Percentiles rank a stretch among this genome's conserved stretches.
phyloP scores from a whole-genome alignment of 352 stramenopile genomes.

The Globisporangium barbulae region DNA sequence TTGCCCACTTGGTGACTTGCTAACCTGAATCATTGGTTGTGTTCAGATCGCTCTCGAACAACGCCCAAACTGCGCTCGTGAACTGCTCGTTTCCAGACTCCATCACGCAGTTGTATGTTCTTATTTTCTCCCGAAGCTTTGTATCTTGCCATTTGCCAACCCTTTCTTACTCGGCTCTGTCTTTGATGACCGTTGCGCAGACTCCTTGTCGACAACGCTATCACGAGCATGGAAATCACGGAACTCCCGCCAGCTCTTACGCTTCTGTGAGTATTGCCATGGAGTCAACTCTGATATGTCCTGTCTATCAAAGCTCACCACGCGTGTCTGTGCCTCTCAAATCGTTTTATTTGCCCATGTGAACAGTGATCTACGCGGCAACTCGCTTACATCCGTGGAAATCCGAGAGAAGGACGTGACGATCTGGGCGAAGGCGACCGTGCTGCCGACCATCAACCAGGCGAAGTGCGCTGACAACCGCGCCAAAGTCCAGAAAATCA shows the following conservation, averaged over 20 bases:
- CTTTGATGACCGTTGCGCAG: background rate
- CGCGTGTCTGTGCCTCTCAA: background rate
- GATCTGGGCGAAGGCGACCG: background rate
- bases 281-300: background rate
- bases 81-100: slow-evolving; percentile 13
- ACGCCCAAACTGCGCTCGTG: background rate
- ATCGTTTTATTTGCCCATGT: background rate
- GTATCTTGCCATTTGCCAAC: too few species aligned
- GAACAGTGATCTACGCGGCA: slow-evolving; percentile 12
- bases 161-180: background rate
- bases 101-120: slow-evolving; percentile 5
- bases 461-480: slow-evolving; percentile 1
- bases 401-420: slow-evolving; percentile 15
- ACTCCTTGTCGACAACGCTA: slow-evolving; percentile 12
- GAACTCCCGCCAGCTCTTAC: slow-evolving; percentile 1
- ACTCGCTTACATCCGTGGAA: slow-evolving; percentile 13
- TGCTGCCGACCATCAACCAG: slow-evolving; percentile 1
- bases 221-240: slow-evolving; percentile 11
- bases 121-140: background rate
- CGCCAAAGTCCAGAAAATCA: slow-evolving; percentile 6
- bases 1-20: background rate
- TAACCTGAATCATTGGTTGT: background rate
- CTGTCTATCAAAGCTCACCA: background rate
- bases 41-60: slow-evolving; percentile 12
- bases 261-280: slow-evolving; percentile 8